These are phyloP conservation scores for Zasmidium angulare DNA, from an alignment of 2,329 filamentous ascomycete species.

Conservation along the genomic window DNA sequence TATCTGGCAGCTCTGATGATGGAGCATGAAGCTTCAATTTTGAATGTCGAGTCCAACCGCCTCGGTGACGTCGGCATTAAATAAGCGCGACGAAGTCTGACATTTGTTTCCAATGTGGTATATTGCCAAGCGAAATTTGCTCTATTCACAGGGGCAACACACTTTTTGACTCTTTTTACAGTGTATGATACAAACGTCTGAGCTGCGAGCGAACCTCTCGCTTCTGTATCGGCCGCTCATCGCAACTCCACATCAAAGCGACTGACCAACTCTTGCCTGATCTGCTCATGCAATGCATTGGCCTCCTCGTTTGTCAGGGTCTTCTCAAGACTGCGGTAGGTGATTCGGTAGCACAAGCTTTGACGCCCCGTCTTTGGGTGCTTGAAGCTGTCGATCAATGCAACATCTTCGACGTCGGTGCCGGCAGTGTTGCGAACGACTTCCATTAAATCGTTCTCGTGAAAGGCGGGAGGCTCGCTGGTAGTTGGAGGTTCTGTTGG, in stretches of 20 bases:
- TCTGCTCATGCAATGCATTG: constrained; percentile 70
- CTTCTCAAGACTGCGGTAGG: constrained; percentile 87
- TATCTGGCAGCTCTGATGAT: too few relatives aligned
- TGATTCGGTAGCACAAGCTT: constrained; percentile 89
- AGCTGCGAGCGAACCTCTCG: too few relatives aligned
- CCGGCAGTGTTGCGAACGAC: constrained; percentile 80
- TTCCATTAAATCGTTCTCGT: constrained; percentile 98
- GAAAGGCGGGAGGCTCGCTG: constrained; percentile 56
- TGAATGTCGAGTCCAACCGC: not conserved
- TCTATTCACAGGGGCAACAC: too few relatives aligned
- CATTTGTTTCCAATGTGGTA: too few relatives aligned
- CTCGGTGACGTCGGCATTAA: not conserved
- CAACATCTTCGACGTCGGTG: constrained; percentile 84
- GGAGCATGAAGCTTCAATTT: not conserved
- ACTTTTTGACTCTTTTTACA: too few relatives aligned
- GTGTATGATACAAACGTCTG: too few relatives aligned
- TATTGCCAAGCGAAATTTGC: too few relatives aligned
- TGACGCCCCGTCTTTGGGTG: constrained; percentile 81
- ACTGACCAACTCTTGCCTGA: constrained; percentile 64
- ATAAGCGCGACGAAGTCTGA: not conserved
- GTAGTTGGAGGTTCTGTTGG: constrained; percentile 35
- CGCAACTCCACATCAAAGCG: constrained; percentile 78
- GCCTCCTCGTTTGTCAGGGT: constrained; percentile 83
- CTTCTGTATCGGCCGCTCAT: constrained; percentile 35
- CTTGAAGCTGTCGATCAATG: constrained; percentile 78